Conservation (phyloP, 352 stramenopile genomes). For the Globisporangium irregulare region DNA sequence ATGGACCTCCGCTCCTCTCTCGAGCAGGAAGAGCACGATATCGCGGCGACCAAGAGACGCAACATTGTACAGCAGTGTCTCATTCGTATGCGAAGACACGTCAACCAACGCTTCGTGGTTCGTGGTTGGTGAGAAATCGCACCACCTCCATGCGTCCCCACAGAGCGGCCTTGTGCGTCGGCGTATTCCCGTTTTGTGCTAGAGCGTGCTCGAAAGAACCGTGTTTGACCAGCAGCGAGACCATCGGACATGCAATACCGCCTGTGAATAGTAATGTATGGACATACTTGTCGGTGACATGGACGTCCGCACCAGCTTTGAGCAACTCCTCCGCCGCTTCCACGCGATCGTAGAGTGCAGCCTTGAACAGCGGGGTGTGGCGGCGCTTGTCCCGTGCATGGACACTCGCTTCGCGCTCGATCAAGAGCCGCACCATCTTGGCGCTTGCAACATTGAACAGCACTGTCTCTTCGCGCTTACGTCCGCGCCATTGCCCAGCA, state of each 20-base stretch:
- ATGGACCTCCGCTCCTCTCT: neutral
- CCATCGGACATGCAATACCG: too few relatives aligned
- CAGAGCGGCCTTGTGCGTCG: neutral
- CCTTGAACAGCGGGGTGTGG: too few relatives aligned
- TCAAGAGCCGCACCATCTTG: neutral
- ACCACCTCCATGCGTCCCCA: neutral
- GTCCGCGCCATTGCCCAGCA: neutral
- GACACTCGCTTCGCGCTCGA: neutral
- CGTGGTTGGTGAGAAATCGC: neutral
- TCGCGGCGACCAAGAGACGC: neutral
- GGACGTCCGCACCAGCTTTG: too few relatives aligned
- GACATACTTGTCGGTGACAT: too few relatives aligned
- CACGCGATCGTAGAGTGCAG: too few relatives aligned
- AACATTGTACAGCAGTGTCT: too few relatives aligned
- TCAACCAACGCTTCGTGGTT: neutral
- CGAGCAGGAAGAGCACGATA: neutral
- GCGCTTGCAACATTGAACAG: neutral
- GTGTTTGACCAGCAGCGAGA: too few relatives aligned
- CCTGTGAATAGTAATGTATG: neutral
- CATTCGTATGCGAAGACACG: too few relatives aligned
- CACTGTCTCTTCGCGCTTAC: neutral
- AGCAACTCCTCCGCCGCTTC: too few relatives aligned
- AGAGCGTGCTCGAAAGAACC: neutral
- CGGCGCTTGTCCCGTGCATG: neutral
- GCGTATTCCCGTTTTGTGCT: neutral